Evolutionary conservation across 257 asterid species (phyloP).

Genomic region (Phtheirospermum japonicum): DNA sequence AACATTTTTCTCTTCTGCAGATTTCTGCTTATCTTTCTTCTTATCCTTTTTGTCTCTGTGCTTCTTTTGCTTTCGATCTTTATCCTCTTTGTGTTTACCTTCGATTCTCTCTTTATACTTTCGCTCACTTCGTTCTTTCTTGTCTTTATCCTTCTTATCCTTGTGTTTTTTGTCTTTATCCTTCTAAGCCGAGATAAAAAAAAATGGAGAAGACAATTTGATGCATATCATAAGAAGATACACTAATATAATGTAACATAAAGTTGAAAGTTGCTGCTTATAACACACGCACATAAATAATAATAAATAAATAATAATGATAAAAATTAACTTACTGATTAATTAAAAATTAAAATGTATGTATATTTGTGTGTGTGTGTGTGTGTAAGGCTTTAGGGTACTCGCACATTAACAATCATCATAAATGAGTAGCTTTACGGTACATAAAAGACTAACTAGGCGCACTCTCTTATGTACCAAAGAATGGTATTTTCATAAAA

Average conservation of each 20-base stretch:
- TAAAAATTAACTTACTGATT: no score
- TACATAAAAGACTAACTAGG: not conserved
- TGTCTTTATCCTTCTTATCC: constrained; percentile 53
- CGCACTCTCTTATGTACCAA: not conserved
- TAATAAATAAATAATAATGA: no score
- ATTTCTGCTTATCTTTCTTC: constrained; percentile 33
- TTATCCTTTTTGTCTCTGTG: constrained; percentile 50
- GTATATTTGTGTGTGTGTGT: no score
- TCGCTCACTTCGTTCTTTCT: constrained; percentile 45
- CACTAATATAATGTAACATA: not conserved
- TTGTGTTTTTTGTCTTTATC: constrained; percentile 43
- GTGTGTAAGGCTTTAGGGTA: no score
- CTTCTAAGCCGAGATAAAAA: constrained; percentile 25
- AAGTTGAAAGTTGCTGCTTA: not conserved
- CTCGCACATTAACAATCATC: no score
- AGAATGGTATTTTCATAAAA: no score
- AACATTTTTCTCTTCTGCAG: constrained; percentile 35
- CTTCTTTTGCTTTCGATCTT: constrained; percentile 48
- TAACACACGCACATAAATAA: constrained; percentile 4
- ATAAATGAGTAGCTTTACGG: no score
- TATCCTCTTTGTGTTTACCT: constrained; percentile 46
- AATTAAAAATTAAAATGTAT: no score
- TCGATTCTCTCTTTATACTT: constrained; percentile 48
- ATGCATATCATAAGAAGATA: not conserved
- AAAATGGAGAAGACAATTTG: not conserved